Evolutionary conservation across 1,284 basidiomycete genomes (phyloP), one percentile per base, ranked within the genome.

Genomic region (Gymnopus androsaceus): DNA sequence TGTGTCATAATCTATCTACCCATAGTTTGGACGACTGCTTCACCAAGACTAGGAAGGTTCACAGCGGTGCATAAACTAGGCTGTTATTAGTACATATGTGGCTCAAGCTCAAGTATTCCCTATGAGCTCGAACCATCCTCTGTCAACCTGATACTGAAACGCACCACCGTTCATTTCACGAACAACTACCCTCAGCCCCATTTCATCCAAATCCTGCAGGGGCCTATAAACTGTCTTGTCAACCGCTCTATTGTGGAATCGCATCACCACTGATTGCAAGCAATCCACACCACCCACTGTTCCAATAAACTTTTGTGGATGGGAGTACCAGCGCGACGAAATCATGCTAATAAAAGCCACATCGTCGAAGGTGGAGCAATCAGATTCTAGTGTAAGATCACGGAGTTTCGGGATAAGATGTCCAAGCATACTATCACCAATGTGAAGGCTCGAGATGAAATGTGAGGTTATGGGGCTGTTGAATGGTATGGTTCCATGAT

Each of bases 341-440:
- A 56, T 42, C 19, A 50, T 46, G 3, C 47, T 21, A 4, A 51
- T 33, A 3, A 56, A n/a, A n/a, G n/a, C n/a, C n/a, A n/a, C n/a
- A n/a, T n/a, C n/a, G n/a, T n/a, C n/a, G 21, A 56, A 45, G 3
- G 31, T 25, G 0, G 17, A 11, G 4, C 33, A 15, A 17, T 19
- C 42, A 7, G 37, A 28, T 23, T 51, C 41, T 1, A 56, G n/a
- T 30, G 17, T 5, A 34, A 56, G 49, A 12, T 52, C 7, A 8
- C 17, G 30, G 1, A 56, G 42, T 25, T 23, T 42, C 2, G 55
- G 55, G 19, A 56, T 14, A 19, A 56, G 48, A 30, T 27, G 14
- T 14, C 25, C 17, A 14, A 14, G 25, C 8, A 25, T 15, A 23
- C 40, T n/a, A 6, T 7, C 19, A 23, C 17, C 8, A 4, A 4